Percentiles rank a stretch among this genome's conserved stretches.
These are phyloP conservation scores for Glarea lozoyensis DNA, from an alignment of 495 filamentous ascomycete species.

Conservation along the genomic window DNA sequence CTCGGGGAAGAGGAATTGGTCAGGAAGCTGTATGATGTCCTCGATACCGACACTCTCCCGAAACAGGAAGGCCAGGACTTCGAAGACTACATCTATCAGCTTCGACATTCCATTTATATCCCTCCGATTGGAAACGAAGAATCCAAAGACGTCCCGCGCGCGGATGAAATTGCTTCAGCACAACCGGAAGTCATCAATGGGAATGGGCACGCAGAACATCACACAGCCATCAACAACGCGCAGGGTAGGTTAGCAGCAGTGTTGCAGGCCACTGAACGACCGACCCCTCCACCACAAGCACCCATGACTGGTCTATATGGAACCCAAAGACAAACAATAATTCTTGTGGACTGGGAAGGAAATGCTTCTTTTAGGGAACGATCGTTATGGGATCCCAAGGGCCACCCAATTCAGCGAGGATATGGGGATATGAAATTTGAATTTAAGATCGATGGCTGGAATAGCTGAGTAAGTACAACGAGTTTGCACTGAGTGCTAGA, in stretches of 20 bases:
- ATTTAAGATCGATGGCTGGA: slow-evolving; percentile 51
- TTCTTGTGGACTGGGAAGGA: slow-evolving; percentile 69
- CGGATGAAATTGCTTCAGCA: slow-evolving; percentile 15
- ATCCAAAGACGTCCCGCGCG: slow-evolving; percentile 20
- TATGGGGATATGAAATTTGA: slow-evolving; percentile 54
- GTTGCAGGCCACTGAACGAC: slow-evolving; percentile 23
- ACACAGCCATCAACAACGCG: too few relatives aligned
- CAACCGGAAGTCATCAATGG: slow-evolving; percentile 13
- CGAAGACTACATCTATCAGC: slow-evolving; percentile 58
- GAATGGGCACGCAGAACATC: slow-evolving; percentile 21
- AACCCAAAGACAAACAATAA: slow-evolving; percentile 86
- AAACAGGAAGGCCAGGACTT: slow-evolving; percentile 46
- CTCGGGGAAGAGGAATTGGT: slow-evolving; percentile 56
- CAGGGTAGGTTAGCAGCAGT: slow-evolving; percentile 13
- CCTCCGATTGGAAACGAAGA: slow-evolving; percentile 54
- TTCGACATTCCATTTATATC: slow-evolving; percentile 79
- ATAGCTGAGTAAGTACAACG: slow-evolving; percentile 22
- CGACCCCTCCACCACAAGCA: slow-evolving; percentile 16
- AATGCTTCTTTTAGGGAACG: slow-evolving; percentile 76
- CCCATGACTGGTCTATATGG: slow-evolving; percentile 64
- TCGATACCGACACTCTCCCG: slow-evolving; percentile 69
- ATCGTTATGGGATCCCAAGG: slow-evolving; percentile 65
- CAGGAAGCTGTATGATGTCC: slow-evolving; percentile 56
- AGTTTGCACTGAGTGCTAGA: too few relatives aligned
- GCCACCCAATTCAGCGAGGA: slow-evolving; percentile 47